Percentiles rank a stretch among this genome's conserved stretches.
phyloP scores from a whole-genome alignment of 306 rosid genomes.

The Rosa multiflora region DNA sequence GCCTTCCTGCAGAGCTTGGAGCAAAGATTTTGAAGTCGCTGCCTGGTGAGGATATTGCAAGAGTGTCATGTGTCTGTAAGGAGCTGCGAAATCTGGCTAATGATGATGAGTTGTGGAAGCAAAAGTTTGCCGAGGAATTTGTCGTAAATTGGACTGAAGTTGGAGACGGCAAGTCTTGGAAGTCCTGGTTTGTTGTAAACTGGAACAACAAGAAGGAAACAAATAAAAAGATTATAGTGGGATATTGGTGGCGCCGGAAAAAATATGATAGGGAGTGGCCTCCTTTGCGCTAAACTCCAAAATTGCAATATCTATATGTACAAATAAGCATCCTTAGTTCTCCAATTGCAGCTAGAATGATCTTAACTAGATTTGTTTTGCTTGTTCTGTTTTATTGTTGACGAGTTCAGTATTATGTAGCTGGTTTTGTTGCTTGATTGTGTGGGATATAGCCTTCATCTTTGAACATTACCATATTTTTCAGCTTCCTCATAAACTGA shows the following conservation, averaged over 20 bases:
- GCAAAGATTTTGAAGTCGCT: slow-evolving; percentile 59
- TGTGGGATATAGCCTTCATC: neutral
- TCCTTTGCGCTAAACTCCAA: neutral
- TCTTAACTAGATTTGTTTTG: neutral
- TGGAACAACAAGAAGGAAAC: no score
- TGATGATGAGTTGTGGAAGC: slow-evolving; percentile 58
- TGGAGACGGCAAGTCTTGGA: slow-evolving; percentile 21
- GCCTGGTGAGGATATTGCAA: slow-evolving; percentile 55
- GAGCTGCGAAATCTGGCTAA: slow-evolving; percentile 51
- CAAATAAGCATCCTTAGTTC: neutral
- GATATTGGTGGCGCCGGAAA: neutral
- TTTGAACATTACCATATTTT: neutral
- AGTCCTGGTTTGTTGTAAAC: slow-evolving; percentile 27
- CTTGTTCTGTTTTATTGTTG: no score
- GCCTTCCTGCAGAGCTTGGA: slow-evolving; percentile 66
- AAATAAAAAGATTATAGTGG: neutral
- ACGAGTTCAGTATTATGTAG: neutral
- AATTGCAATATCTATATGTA: neutral
- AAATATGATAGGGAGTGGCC: neutral
- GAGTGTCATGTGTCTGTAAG: slow-evolving; percentile 44
- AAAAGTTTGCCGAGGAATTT: slow-evolving; percentile 50
- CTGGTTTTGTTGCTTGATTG: neutral
- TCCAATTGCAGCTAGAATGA: neutral
- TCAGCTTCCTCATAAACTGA: neutral
- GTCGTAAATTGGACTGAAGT: neutral